Conservation (phyloP, 495 filamentous ascomycete species). For the Astrothelium macrocarpum region DNA sequence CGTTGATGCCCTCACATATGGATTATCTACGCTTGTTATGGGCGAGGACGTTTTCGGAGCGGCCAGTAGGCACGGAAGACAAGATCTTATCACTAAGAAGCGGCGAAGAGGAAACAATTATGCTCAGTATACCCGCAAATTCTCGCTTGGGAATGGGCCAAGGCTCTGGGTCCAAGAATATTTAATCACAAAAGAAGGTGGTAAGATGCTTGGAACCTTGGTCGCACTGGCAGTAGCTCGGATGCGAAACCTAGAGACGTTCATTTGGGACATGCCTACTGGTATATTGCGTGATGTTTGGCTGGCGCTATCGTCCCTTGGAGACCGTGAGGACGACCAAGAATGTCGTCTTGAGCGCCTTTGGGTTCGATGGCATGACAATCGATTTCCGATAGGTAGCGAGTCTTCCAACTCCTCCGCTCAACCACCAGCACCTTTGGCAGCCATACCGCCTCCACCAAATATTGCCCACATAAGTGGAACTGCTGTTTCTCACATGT, state of each 20-base stretch:
- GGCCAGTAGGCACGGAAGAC: constrained; percentile 28
- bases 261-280: constrained; percentile 95
- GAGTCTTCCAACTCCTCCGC: constrained; percentile 32
- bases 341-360: constrained; percentile 65
- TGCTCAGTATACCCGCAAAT: constrained; percentile 76
- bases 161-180: constrained; percentile 78
- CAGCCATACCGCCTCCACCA: constrained; percentile 26
- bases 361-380: constrained; percentile 90
- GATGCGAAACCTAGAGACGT: constrained; percentile 84
- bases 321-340: constrained; percentile 47
- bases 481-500: constrained; percentile 11
- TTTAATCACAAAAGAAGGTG: constrained; percentile 75
- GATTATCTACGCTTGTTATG: constrained; percentile 76
- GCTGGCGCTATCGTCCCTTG: constrained; percentile 68
- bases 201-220: constrained; percentile 87
- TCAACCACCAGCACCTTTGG: constrained; percentile 23
- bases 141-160: constrained; percentile 85
- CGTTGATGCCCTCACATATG: constrained; percentile 87
- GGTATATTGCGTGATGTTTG: constrained; percentile 83
- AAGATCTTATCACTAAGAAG: constrained; percentile 22
- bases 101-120: constrained; percentile 64
- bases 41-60: constrained; percentile 60
- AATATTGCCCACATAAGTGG: constrained; percentile 16
- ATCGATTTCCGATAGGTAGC: constrained; percentile 25
- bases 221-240: constrained; percentile 76